Conservation (phyloP, 768 basidiomycete species). For the Termitomyces sp. region DNA sequence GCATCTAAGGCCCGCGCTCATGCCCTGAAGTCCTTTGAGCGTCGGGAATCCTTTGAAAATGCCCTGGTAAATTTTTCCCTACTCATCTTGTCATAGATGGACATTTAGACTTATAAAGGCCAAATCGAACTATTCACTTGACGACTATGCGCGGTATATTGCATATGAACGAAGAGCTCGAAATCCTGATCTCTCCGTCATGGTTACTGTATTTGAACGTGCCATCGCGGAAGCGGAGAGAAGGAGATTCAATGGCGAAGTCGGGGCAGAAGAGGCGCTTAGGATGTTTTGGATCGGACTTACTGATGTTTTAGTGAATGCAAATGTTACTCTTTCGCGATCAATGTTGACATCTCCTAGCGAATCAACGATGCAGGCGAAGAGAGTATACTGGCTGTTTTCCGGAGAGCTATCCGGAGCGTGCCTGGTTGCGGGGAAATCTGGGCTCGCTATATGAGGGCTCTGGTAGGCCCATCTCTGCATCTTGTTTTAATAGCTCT, state of each 20-base stretch:
- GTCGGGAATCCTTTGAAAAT: slow-evolving; percentile 60
- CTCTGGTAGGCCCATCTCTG: slow-evolving; percentile 43
- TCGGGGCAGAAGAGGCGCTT: slow-evolving; percentile 54
- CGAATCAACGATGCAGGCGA: slow-evolving; percentile 42
- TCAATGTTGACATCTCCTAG: slow-evolving; percentile 23
- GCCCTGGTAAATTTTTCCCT: slow-evolving; percentile 45
- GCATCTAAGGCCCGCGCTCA: slow-evolving; percentile 71
- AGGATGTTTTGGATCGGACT: slow-evolving; percentile 73
- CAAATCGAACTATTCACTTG: slow-evolving; percentile 43
- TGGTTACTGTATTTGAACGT: slow-evolving; percentile 66
- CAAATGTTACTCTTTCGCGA: background rate
- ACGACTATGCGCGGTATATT: slow-evolving; percentile 62
- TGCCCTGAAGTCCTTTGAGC: slow-evolving; percentile 57
- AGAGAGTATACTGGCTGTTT: slow-evolving; percentile 37
- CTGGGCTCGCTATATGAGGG: slow-evolving; percentile 76
- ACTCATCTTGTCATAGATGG: background rate
- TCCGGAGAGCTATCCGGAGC: slow-evolving; percentile 64
- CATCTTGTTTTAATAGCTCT: background rate
- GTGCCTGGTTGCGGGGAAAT: slow-evolving; percentile 74
- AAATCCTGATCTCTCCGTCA: slow-evolving; percentile 53
- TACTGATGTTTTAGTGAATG: slow-evolving; percentile 62
- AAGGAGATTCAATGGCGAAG: slow-evolving; percentile 50
- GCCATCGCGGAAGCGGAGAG: slow-evolving; percentile 72
- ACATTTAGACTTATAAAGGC: slow-evolving; percentile 19
- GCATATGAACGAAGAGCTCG: slow-evolving; percentile 58